These are phyloP conservation scores for Balansia obtecta DNA, from an alignment of 2,329 filamentous ascomycete genomes.

Conservation along the genomic window DNA sequence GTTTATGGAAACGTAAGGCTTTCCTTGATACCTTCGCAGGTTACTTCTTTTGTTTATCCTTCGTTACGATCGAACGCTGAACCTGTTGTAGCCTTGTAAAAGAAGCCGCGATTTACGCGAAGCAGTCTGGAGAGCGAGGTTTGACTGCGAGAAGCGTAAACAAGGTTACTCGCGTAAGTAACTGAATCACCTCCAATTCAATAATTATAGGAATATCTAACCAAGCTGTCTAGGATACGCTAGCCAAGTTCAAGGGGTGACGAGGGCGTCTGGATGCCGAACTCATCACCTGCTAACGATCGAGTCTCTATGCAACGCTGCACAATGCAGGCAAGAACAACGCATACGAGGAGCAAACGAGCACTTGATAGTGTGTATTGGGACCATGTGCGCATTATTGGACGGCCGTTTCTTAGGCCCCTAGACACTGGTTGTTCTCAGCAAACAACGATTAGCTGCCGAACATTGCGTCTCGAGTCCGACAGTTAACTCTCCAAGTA, in stretches of 20 bases:
- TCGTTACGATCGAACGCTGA: background rate
- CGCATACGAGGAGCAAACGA: too few relatives aligned
- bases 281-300: background rate
- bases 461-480: background rate
- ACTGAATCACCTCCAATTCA: background rate
- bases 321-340: background rate
- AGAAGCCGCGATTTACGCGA: conserved; percentile 66
- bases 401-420: too few relatives aligned
- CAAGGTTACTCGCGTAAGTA: conserved; percentile 58
- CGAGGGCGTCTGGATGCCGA: background rate
- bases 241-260: conserved; percentile 58
- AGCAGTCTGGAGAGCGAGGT: conserved; percentile 58
- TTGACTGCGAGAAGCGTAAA: conserved; percentile 65
- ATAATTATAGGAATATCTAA: background rate
- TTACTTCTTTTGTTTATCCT: background rate
- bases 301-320: background rate
- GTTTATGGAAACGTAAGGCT: conserved; percentile 55
- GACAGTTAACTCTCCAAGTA: background rate
- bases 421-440: too few relatives aligned
- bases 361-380: too few relatives aligned
- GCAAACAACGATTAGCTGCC: too few relatives aligned
- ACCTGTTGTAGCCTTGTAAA: conserved; percentile 51
- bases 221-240: conserved; percentile 37
- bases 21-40: background rate
- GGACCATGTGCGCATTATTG: too few relatives aligned